Conservation (phyloP, 2,329 filamentous ascomycete genomes). For the Chrysosporium queenslandicum region DNA sequence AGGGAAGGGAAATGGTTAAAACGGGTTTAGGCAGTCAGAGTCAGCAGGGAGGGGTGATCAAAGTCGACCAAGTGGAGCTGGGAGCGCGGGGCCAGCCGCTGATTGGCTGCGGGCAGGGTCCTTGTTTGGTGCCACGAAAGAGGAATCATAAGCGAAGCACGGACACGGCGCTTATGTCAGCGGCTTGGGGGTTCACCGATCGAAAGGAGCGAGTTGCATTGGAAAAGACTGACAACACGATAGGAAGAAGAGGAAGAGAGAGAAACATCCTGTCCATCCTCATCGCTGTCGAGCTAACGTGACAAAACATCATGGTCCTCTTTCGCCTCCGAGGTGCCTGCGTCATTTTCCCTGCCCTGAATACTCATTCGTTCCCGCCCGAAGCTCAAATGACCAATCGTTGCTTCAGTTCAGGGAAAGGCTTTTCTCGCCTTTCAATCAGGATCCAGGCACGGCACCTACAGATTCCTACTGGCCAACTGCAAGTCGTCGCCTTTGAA, state of each 20-base stretch:
- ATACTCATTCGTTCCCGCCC: not conserved
- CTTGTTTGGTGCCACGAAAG: constrained; percentile 35
- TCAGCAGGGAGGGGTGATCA: constrained; percentile 15
- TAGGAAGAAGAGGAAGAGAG: too few relatives aligned
- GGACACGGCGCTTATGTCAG: constrained; percentile 8
- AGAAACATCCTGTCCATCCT: too few relatives aligned
- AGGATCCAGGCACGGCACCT: not conserved
- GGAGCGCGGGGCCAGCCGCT: not conserved
- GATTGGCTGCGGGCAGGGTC: constrained; percentile 3
- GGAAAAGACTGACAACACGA: too few relatives aligned
- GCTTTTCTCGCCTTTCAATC: not conserved
- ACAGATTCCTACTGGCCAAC: not conserved
- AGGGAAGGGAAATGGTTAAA: constrained; percentile 18
- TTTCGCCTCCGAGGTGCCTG: too few relatives aligned
- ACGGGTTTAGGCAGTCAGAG: constrained; percentile 18
- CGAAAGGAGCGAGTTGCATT: too few relatives aligned
- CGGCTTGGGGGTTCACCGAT: too few relatives aligned
- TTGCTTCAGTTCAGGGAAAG: not conserved
- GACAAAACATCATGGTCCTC: too few relatives aligned
- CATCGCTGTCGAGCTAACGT: too few relatives aligned
- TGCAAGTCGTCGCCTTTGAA: not conserved
- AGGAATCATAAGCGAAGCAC: constrained; percentile 13
- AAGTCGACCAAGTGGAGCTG: not conserved
- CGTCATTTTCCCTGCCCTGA: not conserved
- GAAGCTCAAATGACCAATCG: not conserved